These are phyloP conservation scores for Cyclotella baltica DNA, from an alignment of 108 stramenopile species.

Conservation along the genomic window DNA sequence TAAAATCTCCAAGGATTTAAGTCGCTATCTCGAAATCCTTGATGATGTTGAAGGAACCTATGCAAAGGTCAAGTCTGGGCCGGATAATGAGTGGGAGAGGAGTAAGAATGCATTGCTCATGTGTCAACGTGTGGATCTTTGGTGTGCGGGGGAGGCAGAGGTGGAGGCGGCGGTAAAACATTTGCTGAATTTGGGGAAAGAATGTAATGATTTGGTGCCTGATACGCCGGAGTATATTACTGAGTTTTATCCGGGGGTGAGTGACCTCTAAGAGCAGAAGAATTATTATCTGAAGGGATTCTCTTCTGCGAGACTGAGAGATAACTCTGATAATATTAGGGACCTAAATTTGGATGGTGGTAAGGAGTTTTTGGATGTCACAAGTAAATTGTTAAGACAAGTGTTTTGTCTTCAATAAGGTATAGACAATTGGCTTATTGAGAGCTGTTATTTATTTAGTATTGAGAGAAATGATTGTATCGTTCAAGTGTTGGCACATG, in stretches of 20 bases:
- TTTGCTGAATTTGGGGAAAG: constrained; percentile 79
- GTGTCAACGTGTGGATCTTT: constrained; percentile 89
- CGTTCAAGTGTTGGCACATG: no score
- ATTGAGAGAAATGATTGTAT: no score
- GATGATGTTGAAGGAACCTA: constrained; percentile 66
- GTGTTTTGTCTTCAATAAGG: no score
- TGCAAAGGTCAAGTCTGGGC: constrained; percentile 66
- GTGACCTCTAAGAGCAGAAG: constrained; percentile 79
- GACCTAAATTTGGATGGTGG: no score
- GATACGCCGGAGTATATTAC: constrained; percentile 81
- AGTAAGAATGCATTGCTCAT: constrained; percentile 84
- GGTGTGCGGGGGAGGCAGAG: constrained; percentile 88
- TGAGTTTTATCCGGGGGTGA: constrained; percentile 86
- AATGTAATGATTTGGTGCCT: constrained; percentile 78
- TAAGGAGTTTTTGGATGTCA: no score
- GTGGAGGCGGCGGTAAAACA: constrained; percentile 90
- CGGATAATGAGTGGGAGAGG: constrained; percentile 75
- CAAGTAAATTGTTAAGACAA: no score
- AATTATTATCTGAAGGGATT: not conserved
- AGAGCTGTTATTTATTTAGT: no score
- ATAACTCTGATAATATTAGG: not conserved
- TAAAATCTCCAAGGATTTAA: constrained; percentile 56
- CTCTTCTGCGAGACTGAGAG: not conserved
- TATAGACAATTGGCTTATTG: no score
- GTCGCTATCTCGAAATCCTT: constrained; percentile 68